phyloP scores from a whole-genome alignment of 2,329 filamentous ascomycete genomes.

The Rhynchosporium secalis region DNA sequence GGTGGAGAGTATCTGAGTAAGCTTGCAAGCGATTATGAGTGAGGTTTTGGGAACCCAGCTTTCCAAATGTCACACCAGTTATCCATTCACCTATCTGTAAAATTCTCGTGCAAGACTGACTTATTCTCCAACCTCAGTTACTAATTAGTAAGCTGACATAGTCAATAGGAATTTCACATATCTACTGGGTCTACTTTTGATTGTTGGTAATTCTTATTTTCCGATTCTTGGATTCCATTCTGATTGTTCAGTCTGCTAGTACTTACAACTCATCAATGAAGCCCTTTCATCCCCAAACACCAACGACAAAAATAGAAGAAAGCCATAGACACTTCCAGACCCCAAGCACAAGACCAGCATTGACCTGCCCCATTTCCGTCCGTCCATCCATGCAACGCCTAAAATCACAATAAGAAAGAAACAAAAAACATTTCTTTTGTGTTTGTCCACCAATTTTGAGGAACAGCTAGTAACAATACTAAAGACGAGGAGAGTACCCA shows the following conservation, averaged over 20 bases:
- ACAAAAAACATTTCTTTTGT: background rate
- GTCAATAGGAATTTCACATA: too few relatives aligned
- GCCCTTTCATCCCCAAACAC: background rate
- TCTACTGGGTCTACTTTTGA: too few relatives aligned
- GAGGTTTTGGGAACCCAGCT: too few relatives aligned
- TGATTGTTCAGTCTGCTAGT: background rate
- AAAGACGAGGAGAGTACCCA: background rate
- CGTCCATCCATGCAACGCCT: background rate
- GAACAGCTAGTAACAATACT: background rate
- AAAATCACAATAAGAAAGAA: conserved; percentile 2
- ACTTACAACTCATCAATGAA: background rate
- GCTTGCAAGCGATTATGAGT: too few relatives aligned
- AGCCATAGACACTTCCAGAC: background rate
- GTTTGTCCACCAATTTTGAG: background rate
- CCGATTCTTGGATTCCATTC: background rate
- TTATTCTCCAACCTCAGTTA: too few relatives aligned
- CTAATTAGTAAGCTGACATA: too few relatives aligned
- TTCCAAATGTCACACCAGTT: too few relatives aligned
- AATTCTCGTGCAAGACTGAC: too few relatives aligned
- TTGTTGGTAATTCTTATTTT: background rate
- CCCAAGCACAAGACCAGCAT: background rate
- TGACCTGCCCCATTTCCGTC: background rate
- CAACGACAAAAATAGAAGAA: background rate
- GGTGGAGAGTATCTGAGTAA: too few relatives aligned
- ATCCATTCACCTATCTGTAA: too few relatives aligned